phyloP scores from a whole-genome alignment of 139 green algal genomes.

The Cymbomonas tetramitiformis region DNA sequence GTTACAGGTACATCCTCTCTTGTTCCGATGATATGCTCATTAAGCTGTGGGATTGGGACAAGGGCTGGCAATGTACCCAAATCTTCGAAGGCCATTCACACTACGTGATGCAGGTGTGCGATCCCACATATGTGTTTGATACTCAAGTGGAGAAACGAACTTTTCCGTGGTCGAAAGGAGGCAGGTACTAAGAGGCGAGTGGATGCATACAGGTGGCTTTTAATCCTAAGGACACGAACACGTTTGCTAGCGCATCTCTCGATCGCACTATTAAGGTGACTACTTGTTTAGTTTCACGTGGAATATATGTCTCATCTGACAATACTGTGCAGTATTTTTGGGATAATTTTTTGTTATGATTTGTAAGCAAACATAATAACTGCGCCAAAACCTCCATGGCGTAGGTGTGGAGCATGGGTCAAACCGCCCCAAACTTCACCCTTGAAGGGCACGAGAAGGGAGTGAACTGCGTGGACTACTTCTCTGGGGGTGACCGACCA shows the following conservation, averaged over 20 bases:
- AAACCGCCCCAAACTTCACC: constrained; percentile 88
- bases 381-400: too few species aligned
- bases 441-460: constrained; percentile 96
- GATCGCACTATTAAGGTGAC: constrained; percentile 95
- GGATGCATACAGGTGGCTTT: constrained; percentile 77
- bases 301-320: too few species aligned
- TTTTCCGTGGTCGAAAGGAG: not conserved
- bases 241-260: constrained; percentile 88
- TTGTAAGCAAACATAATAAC: too few species aligned
- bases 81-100: constrained; percentile 96
- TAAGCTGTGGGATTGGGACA: constrained; percentile 99
- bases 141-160: not conserved
- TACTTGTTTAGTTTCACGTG: too few species aligned
- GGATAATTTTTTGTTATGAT: too few species aligned
- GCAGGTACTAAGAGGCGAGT: not conserved
- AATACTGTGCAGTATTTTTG: too few species aligned
- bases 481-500: constrained; percentile 77
- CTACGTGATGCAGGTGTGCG: constrained; percentile 98
- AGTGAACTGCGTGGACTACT: constrained; percentile 97
- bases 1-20: constrained; percentile 78
- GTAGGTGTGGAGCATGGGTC: constrained; percentile 83
- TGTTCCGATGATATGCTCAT: constrained; percentile 96
- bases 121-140: not conserved
- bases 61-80: constrained; percentile 74
- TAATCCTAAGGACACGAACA: constrained; percentile 99